phyloP scores from a whole-genome alignment of 495 filamentous ascomycete species.

The Tetracladium setigerum region DNA sequence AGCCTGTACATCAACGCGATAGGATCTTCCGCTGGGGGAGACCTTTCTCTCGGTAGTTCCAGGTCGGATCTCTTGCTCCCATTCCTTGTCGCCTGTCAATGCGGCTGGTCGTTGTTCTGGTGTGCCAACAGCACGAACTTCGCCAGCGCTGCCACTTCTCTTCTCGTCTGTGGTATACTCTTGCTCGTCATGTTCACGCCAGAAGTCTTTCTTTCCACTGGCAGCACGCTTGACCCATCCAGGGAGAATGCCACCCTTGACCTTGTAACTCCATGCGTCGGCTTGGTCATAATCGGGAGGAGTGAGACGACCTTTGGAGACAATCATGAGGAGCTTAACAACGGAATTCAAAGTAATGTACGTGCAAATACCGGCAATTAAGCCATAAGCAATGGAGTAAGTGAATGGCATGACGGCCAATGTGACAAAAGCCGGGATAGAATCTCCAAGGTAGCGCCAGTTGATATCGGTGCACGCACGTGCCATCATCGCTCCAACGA shows the following conservation, averaged over 20 bases:
- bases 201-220: slow-evolving; percentile 62
- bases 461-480: slow-evolving; percentile 69
- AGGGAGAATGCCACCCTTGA: slow-evolving; percentile 61
- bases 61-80: no score
- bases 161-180: no score
- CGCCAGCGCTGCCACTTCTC: no score
- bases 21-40: no score
- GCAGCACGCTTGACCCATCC: slow-evolving; percentile 56
- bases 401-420: slow-evolving; percentile 83
- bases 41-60: no score
- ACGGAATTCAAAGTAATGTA: slow-evolving; percentile 62
- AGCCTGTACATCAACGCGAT: no score
- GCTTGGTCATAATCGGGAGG: slow-evolving; percentile 65
- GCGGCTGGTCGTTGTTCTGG: no score
- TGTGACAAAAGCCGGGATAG: slow-evolving; percentile 72
- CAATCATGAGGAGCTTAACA: slow-evolving; percentile 56
- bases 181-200: slow-evolving; percentile 27
- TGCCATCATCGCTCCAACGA: slow-evolving; percentile 78
- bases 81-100: no score
- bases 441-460: slow-evolving; percentile 73
- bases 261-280: slow-evolving; percentile 64
- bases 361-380: slow-evolving; percentile 56
- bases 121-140: no score
- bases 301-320: slow-evolving; percentile 57
- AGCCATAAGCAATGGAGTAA: slow-evolving; percentile 68